Evolutionary conservation across 176 grass and related monocot species (phyloP).

Genomic region (Lolium multiflorum): DNA sequence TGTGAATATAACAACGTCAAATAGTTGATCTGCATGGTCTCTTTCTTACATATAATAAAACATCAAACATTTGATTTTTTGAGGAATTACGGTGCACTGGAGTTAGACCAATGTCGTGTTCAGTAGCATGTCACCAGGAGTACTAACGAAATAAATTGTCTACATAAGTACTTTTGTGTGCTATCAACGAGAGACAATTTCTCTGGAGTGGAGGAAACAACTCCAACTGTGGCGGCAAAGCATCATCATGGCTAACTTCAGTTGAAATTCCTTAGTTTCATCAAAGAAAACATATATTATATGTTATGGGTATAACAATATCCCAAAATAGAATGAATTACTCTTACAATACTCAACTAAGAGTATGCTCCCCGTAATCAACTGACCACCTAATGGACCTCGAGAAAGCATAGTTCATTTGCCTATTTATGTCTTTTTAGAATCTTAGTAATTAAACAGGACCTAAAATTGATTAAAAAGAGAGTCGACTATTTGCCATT

Average conservation of each 20-base stretch:
- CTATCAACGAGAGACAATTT: constrained; percentile 53
- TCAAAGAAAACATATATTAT: constrained; percentile 9
- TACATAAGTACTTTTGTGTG: constrained; percentile 53
- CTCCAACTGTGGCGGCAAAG: constrained; percentile 56
- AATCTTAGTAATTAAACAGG: neutral
- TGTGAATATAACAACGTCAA: no score
- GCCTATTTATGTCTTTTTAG: neutral
- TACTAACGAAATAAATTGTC: constrained; percentile 4
- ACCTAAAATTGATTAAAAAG: neutral
- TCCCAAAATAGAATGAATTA: constrained; percentile 12
- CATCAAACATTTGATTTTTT: no score
- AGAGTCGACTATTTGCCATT: neutral
- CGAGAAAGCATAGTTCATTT: neutral
- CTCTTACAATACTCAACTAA: neutral
- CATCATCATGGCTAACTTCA: constrained; percentile 63
- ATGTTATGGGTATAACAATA: neutral
- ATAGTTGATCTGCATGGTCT: no score
- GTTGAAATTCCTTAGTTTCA: constrained; percentile 52
- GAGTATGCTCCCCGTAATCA: no score
- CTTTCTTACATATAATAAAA: no score
- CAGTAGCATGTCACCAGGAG: neutral
- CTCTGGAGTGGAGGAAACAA: constrained; percentile 51
- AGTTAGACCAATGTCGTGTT: no score
- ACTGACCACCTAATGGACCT: no score
- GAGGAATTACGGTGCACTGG: no score